Base-by-base conservation (phyloP, 2,329 filamentous ascomycete species). In the Escovopsis sp. region DNA sequence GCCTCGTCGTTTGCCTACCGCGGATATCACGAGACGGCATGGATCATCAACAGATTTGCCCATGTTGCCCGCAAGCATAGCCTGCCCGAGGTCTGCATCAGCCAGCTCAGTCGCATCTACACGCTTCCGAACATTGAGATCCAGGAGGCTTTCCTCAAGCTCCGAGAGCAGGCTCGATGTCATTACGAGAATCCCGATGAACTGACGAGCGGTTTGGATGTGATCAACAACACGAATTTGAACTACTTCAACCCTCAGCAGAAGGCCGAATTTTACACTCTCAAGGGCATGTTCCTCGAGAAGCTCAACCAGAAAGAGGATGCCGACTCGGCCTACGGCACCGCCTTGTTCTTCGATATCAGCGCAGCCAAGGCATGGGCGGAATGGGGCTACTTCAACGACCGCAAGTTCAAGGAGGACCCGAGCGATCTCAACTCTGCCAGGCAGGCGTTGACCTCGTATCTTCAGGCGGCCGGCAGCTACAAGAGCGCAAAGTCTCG, bases 61-160 rank as follows among this genome's bases (percentile, higher is more conserved):
- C 91, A 98, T 58, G 91, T 98, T 36, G 91, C 91, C 39, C 80
- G 91, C 44, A 98, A 98, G 68, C 91, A 99, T 61, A 89, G 85
- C 52, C 77, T 99, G 52, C 85, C 88, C 0, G 91, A 98, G 49
- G 91, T 98, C 28, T 99, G 93, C 66, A 95, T 98, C 63, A 89
- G 77, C 50, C 91, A 99, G 58, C 75, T 99, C 18, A 94, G 89
- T 57, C 84, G 89, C 48, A 99, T 99, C 58, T 99, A 99, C 61
- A 98, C 91, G 0, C 72, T 99, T 6, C 91, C 91, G 1, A 99
- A 99, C 58, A 99, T 99, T 37, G 91, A 99, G 65, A 99, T 99
- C 38, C 93, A 98, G 58, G 91, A 99, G 60, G 91, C 91, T 0
- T 99, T 99, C 71, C 67, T 99, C 47, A 99, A 99, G 66, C 66